Evolutionary conservation across 2,329 filamentous ascomycete genomes (phyloP), one percentile per base, ranked within the genome.

Genomic region (Neoarthrinium moseri): DNA sequence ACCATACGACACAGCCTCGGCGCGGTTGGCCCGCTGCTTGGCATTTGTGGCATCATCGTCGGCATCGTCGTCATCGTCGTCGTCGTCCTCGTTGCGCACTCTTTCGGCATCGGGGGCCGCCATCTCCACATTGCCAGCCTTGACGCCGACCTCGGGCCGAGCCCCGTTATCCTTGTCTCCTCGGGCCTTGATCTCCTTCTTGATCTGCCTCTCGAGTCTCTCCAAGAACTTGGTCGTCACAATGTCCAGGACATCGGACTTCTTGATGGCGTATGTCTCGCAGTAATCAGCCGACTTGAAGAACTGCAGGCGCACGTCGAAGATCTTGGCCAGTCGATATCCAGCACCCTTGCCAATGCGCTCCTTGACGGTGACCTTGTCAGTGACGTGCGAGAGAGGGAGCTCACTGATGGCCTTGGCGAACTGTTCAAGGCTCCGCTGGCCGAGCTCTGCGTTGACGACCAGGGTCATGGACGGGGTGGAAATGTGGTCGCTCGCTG

Each of bases 401-500:
- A 97, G 78, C 51, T 87, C 84, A 60, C 89, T 95, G 61, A 97
- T 95, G 21, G 84, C 87, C 72, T 99, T 99, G 38, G 91, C 87
- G 61, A 99, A 97, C 38, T 77, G 80, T 58, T 91, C 83, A 7
- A 82, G 83, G 44, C 91, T 80, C 4, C 83, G 77, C 26, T 77
- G 71, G 1, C 83, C 76, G 27, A 96, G 70, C 57, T 91, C 87
- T 18, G 84, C 74, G 56, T 87, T 87, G 23, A 95, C 76, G 36
- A 87, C 78, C 15, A 97, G 74, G 1, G 89, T 94, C 90, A 95
- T 96, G 5, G 84, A 82, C 2, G 94, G 94, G 0, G 94, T 99
- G 30, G 90, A 88, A 51, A 97, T 96, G 36, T 86, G 81, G 42
- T 84, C 81, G 62, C 89, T 94, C 21, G 94, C 94, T 39, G 94